Base-by-base conservation (phyloP, 2,329 filamentous ascomycete genomes). In the Fonsecaea nubica region DNA sequence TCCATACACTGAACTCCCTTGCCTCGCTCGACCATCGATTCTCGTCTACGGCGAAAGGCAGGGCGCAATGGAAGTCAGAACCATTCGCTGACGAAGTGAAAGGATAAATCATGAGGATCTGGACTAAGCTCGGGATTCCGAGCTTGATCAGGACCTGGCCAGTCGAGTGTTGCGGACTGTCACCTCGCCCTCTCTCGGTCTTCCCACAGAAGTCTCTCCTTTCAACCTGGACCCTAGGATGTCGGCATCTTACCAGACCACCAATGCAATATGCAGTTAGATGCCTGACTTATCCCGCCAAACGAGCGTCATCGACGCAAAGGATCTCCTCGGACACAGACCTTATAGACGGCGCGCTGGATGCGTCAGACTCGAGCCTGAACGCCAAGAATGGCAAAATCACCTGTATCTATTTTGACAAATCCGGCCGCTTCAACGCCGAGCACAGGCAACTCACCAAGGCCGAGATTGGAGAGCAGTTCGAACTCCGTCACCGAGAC, bases 401-500 rank as follows among this genome's bases (percentile, higher is more conserved):
- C 35, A 36, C 64, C 18, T 69, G 68, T 30, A 56, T 59, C 25
- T 65, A 65, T 6, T 69, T 67, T 63, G 50, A 62, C 60, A 64
- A 64, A 15, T 18, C 32, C 32, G 68, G 64, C 36, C 35, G 58
- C 10, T 38, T 67, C 25, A 38, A 54, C 10, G 54, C 40, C 12
- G 36, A 55, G 42, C 53, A 65, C 63, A 64, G 55, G 36, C 40
- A 48, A 18, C 63, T 69, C 25, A 67, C 68, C 30, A 69, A 69
- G 45, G 48, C 62, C 30, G 40, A 69, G 42, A 67, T 69, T 32
- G 68, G 62, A 4, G 58, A 63, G 30, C 68, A 67, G 48, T 69
- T 69, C 55, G 68, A 69, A 18, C 63, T 69, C 9, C 64, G 65
- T n/a, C 62, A 69, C 36, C 77, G 77, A 1, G 77, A 79, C 68